phyloP scores from a whole-genome alignment of 2,329 filamentous ascomycete genomes.

The Hirsutella rhossiliensis region DNA sequence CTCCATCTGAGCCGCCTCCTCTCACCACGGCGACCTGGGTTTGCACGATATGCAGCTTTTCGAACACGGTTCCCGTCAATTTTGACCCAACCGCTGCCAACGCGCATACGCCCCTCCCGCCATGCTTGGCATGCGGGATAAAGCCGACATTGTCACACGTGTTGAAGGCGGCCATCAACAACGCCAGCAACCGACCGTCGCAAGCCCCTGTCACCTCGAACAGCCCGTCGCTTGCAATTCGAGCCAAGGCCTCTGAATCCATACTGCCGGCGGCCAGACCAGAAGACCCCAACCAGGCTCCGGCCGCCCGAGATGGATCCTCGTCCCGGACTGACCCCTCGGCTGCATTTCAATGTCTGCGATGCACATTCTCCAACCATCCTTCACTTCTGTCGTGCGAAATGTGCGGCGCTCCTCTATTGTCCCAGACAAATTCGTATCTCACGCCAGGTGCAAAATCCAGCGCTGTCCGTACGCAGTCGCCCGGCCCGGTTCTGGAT shows the following conservation, averaged over 20 bases:
- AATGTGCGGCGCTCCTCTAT: conserved; percentile 72
- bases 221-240: background rate
- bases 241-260: background rate
- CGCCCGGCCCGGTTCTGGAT: conserved; percentile 61
- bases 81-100: conserved; percentile 79
- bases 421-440: conserved; percentile 36
- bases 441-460: conserved; percentile 15
- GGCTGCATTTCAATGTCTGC: conserved; percentile 54
- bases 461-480: conserved; percentile 47
- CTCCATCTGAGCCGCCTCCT: conserved; percentile 26
- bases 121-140: conserved; percentile 88
- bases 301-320: background rate
- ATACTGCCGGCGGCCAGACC: background rate
- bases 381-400: conserved; percentile 78
- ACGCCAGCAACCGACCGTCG: conserved; percentile 44
- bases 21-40: conserved; percentile 72
- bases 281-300: background rate
- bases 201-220: conserved; percentile 2
- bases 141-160: conserved; percentile 75
- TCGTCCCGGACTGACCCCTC: conserved; percentile 4
- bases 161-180: conserved; percentile 75
- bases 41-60: conserved; percentile 90
- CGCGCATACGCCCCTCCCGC: conserved; percentile 66
- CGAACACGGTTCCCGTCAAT: conserved; percentile 84
- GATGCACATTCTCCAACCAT: conserved; percentile 92